A percentile compares a stretch with the other conserved stretches of the same genome.
Conservation (phyloP, 495 filamentous ascomycete species). For the Echria macrotheca region DNA sequence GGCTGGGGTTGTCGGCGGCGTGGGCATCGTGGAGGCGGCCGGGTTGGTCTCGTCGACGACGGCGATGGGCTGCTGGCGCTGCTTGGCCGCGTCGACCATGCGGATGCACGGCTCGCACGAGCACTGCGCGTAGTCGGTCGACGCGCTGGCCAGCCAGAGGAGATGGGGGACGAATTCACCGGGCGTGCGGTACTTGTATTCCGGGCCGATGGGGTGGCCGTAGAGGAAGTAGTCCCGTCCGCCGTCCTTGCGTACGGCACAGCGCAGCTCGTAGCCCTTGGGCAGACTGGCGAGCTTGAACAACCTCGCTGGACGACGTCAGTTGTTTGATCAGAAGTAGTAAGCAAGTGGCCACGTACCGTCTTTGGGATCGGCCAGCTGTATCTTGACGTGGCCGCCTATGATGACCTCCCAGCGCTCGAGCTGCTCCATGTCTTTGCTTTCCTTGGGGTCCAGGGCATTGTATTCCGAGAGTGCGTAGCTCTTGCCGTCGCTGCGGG, state of each 20-base stretch:
- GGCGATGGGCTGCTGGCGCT: constrained; percentile 1
- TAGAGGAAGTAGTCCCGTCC: constrained; percentile 38
- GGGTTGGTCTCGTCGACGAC: background rate
- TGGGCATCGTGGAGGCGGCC: background rate
- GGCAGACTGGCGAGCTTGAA: constrained; percentile 30
- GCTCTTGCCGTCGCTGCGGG: constrained; percentile 26
- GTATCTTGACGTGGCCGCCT: constrained; percentile 23
- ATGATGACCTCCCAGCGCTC: constrained; percentile 32
- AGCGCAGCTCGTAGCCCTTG: constrained; percentile 28
- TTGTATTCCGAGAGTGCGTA: constrained; percentile 21
- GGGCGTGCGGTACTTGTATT: constrained; percentile 33
- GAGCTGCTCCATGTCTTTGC: constrained; percentile 24
- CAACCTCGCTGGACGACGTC: constrained; percentile 18
- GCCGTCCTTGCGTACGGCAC: constrained; percentile 19
- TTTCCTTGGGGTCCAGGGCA: constrained; percentile 17
- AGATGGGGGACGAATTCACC: constrained; percentile 38
- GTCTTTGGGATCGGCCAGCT: constrained; percentile 21
- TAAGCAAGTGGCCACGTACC: constrained; percentile 10
- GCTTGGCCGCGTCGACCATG: constrained; percentile 13
- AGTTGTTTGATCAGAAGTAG: background rate
- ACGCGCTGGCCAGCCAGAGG: constrained; percentile 33
- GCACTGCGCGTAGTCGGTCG: constrained; percentile 29
- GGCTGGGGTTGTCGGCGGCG: background rate
- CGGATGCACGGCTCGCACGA: constrained; percentile 30
- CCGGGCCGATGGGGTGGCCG: constrained; percentile 34